Percentiles rank a stretch among this genome's conserved stretches.
Conservation (phyloP, 371 early-diverging fungal genomes). For the Gilbertella persicaria region DNA sequence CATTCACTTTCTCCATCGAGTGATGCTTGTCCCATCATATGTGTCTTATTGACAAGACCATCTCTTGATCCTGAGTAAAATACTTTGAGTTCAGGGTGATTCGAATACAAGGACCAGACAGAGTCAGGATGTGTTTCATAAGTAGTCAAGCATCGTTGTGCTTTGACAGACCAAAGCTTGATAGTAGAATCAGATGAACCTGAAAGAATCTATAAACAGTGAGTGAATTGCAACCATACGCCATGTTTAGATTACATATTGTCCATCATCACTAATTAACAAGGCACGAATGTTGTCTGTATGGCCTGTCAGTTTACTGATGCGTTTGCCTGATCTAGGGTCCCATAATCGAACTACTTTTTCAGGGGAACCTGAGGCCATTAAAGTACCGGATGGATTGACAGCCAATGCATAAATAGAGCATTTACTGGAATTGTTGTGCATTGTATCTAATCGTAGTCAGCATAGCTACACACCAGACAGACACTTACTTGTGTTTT, state of each 20-base stretch:
- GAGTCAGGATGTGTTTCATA: constrained; percentile 85
- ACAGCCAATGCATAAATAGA: constrained; percentile 81
- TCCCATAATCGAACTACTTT: constrained; percentile 93
- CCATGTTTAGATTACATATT: constrained; percentile 54
- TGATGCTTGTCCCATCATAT: constrained; percentile 40
- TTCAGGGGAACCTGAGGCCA: constrained; percentile 89
- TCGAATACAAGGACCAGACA: constrained; percentile 89
- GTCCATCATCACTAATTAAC: constrained; percentile 86
- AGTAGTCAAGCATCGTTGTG: constrained; percentile 85
- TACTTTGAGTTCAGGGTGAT: constrained; percentile 78
- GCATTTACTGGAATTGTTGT: constrained; percentile 58
- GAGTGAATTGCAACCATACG: background rate
- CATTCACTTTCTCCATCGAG: constrained; percentile 65
- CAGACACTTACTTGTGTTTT: constrained; percentile 8
- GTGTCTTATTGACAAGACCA: constrained; percentile 85
- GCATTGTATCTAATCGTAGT: constrained; percentile 45
- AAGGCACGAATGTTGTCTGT: constrained; percentile 91
- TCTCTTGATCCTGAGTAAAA: constrained; percentile 94
- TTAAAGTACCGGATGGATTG: constrained; percentile 66
- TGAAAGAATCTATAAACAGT: constrained; percentile 69
- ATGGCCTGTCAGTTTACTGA: constrained; percentile 87
- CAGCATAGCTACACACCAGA: too few species aligned
- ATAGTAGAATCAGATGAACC: constrained; percentile 90
- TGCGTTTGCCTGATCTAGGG: constrained; percentile 69
- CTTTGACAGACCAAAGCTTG: constrained; percentile 91